Evolutionary conservation across 352 stramenopile genomes (phyloP).

Genomic region (Phytophthora megakarya): DNA sequence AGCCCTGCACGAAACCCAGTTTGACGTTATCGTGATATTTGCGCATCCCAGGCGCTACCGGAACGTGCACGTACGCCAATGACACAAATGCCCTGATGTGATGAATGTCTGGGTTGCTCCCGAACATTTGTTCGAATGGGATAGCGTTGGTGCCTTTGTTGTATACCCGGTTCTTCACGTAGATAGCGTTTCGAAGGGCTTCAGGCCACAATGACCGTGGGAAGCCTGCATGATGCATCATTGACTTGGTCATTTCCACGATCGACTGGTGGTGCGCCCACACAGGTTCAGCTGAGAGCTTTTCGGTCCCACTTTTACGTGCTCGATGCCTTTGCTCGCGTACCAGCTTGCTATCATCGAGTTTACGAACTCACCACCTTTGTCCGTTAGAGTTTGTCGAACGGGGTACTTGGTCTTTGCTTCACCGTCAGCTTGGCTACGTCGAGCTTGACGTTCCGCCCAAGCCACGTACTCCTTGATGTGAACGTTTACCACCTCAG

Average conservation of each 20-base stretch:
- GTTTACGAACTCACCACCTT: neutral
- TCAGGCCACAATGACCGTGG: neutral
- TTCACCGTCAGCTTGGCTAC: neutral
- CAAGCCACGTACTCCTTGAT: too few species aligned
- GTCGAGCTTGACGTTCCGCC: neutral
- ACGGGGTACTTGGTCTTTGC: neutral
- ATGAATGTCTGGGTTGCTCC: slow-evolving; percentile 2
- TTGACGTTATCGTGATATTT: slow-evolving; percentile 1
- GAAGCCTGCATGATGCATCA: neutral
- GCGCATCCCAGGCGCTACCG: neutral
- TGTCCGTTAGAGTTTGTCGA: neutral
- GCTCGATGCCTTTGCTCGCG: neutral
- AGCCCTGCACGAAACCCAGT: slow-evolving; percentile 2
- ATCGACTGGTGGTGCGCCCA: neutral
- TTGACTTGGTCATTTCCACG: neutral
- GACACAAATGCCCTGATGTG: slow-evolving; percentile 1
- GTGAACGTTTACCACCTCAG: too few species aligned
- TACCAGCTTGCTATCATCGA: neutral
- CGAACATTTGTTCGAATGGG: slow-evolving; percentile 8
- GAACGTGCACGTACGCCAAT: slow-evolving; percentile 8
- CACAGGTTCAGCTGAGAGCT: neutral
- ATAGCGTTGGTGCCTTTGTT: neutral
- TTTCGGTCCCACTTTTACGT: neutral
- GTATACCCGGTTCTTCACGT: neutral
- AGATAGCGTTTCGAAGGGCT: neutral